These are phyloP conservation scores for Mariannaea sp. DNA, from an alignment of 2,329 filamentous ascomycete species.

Conservation along the genomic window DNA sequence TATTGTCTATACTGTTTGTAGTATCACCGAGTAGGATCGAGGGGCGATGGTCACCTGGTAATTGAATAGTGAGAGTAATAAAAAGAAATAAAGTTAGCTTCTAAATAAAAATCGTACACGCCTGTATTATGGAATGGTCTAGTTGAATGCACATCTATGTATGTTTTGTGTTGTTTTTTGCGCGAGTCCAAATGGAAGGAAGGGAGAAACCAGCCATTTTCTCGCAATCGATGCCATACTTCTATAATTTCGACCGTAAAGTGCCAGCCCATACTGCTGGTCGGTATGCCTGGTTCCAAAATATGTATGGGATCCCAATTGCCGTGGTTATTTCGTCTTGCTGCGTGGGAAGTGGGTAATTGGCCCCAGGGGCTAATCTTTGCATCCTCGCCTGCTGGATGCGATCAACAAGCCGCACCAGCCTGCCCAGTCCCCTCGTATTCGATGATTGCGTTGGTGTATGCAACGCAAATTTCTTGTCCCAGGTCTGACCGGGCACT, in stretches of 20 bases:
- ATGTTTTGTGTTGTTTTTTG: no score
- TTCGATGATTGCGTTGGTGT: not conserved
- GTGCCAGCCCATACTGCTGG: no score
- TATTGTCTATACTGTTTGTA: no score
- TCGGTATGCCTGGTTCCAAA: not conserved
- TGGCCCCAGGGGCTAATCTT: no score
- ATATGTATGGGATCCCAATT: not conserved
- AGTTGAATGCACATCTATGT: constrained; percentile 19
- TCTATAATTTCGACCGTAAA: constrained; percentile 2
- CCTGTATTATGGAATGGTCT: constrained; percentile 19
- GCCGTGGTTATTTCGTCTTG: not conserved
- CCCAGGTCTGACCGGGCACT: not conserved
- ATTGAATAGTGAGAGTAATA: not conserved
- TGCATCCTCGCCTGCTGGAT: no score
- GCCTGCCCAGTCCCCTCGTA: no score
- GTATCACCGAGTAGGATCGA: no score
- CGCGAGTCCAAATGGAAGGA: constrained; percentile 4
- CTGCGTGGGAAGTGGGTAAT: no score
- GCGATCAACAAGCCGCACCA: not conserved
- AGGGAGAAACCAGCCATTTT: constrained; percentile 3
- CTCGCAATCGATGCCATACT: constrained; percentile 11
- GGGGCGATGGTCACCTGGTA: not conserved
- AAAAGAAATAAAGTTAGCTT: not conserved
- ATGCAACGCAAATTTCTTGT: not conserved
- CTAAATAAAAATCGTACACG: constrained; percentile 10